Base-by-base conservation (phyloP, 805 yeast genomes). In the Metschnikowia dekortorum region DNA sequence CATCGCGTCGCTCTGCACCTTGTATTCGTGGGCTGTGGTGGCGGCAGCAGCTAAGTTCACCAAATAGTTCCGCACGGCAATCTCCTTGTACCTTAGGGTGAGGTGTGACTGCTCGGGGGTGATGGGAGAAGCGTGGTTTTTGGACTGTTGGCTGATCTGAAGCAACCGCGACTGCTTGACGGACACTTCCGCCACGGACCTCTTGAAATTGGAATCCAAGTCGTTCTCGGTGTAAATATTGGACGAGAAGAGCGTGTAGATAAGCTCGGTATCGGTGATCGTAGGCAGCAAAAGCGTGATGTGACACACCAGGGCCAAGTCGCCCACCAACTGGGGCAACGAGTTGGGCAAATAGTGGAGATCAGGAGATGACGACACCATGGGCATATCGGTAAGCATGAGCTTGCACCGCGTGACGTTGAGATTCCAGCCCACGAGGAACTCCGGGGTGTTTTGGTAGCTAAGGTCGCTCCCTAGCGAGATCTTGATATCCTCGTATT, bases 21-120 rank as follows among this genome's bases (percentile, higher is more conserved):
- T 29, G 14, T 39, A 39, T 16, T 70, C 67, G 1, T 74, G 70
- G 7, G 80, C 75, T 0, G 83, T 78, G 39, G 81, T 78, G 7
- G 81, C 76, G 4, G 82, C 83, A 10, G 81, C 82, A 10, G 80
- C 74, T 49, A 79, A 62, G 60, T 79, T 79, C n/a, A 79, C 67
- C 49, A 79, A 65, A 53, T 75, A 79, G 61, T 79, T 78, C 46
- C 81, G 60, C 31, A 78, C 59, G 4, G 82, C 81, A 28, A 76
- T 69, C 46, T 73, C 73, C 59, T 71, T 74, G 48, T 66, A 75
- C 44, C 70, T 66, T 52, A 71, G 66, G 41, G 63, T 61, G 47
- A 73, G 60, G 26, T 52, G 65, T 6, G 66, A 50, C 53, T 67
- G 72, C 13, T 65, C 68, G 10, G 68, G 60, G 2, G 66, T 63